These are phyloP conservation scores for Hanseniaspora sp. DNA, from an alignment of 1,139 yeast species.

Conservation along the genomic window DNA sequence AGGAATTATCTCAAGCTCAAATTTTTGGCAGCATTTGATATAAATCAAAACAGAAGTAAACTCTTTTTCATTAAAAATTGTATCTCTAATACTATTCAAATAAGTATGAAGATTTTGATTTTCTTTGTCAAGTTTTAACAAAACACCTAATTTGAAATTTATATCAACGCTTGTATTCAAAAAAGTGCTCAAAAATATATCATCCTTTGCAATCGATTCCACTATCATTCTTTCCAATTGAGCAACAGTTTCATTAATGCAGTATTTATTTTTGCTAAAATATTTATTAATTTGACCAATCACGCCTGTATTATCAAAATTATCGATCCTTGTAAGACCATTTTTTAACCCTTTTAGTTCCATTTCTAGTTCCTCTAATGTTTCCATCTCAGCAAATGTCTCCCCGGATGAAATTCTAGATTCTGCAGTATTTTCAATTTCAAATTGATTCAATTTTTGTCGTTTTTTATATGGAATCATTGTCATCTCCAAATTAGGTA, in stretches of 20 bases:
- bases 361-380: background rate
- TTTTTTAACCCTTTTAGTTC: background rate
- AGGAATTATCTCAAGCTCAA: background rate
- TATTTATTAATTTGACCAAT: background rate
- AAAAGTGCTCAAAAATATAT: background rate
- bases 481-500: conserved; percentile 12
- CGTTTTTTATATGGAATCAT: conserved; percentile 13
- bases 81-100: background rate
- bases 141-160: background rate
- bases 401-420: conserved; percentile 11
- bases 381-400: background rate
- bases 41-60: background rate
- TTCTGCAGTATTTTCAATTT: background rate
- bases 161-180: background rate
- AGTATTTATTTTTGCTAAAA: background rate
- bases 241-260: background rate
- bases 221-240: background rate
- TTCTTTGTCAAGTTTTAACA: background rate
- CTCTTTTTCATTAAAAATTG: background rate
- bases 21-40: background rate
- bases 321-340: background rate
- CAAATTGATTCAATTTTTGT: background rate
- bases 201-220: background rate
- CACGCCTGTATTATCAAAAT: background rate
- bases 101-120: background rate